Base-by-base conservation (phyloP, 805 yeast genomes). In the Wickerhamiella brachini region DNA sequence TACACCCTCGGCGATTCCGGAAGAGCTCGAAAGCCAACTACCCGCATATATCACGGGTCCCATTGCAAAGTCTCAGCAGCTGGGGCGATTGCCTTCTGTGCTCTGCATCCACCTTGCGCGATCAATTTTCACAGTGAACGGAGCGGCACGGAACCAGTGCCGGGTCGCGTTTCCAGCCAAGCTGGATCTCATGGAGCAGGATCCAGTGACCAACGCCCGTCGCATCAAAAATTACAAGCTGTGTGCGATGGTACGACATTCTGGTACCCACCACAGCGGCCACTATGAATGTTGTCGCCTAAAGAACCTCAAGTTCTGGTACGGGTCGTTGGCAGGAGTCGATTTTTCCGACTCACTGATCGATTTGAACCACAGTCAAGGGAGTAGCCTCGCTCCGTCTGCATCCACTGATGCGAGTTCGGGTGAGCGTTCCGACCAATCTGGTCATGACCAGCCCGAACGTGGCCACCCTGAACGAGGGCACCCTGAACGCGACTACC, bases 241-340 rank as follows among this genome's bases (percentile, higher is more conserved):
- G 38, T 76, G 74, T 54, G 83, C 96, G 0, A 69, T 86, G 54
- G 79, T 93, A 18, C 76, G 88, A 56, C 97, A 93, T 63, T 78
- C 81, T 45, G 98, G 98, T 0, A 80, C 90, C 1, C 97, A 89
- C 65, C 75, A 80, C 20, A 77, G 79, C 44, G 97, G 97, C 1
- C 97, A 89, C 62, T 89, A 88, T 63, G 95, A 89, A 60, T 85
- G 95, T 59, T 86, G 79, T 63, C 80, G 84, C 55, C 79, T 79
- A 47, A 89, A 88, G 62, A 61, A 65, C 50, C 53, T 58, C 34
- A 49, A 43, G 8, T 59, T 57, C 53, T 62, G 66, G 66, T 18
- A 31, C 15, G 44, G 37, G 15, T 37, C 41, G 18, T 17, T 37
- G 17, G 13, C 20, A 7, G 41, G 41, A 3, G 41, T 37, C 5